Evolutionary conservation across 805 yeast genomes (phyloP), one percentile per base, ranked within the genome.

Genomic region (Clavispora asparagi): DNA sequence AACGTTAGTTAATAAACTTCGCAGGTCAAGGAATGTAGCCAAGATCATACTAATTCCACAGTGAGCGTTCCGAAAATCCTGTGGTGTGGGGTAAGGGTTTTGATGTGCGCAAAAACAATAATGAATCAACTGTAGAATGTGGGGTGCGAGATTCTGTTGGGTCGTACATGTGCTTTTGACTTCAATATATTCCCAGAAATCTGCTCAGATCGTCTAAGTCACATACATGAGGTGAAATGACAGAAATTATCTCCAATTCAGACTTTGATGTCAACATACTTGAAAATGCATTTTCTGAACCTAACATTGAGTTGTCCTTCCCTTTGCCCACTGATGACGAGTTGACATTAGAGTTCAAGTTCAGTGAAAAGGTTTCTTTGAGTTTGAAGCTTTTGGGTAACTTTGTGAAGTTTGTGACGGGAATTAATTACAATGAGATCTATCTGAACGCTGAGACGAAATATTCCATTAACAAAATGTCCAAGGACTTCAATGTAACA

Each of bases 271-370:
- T 71, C 48, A 71, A 71, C 50, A 60, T 71, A 42, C 59, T 71
- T 31, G 68, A 68, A 9, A 60, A 67, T 53, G 65, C 70, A 0
- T 55, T 62, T 14, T 41, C 51, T 1, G 35, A 51, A 2, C 74
- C 74, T 16, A 56, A 57, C 39, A 57, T 71, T 26, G 63, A 58
- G 6, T 57, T 70, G 10, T 50, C 65, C 10, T 68, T 70, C 47
- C 76, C 76, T 1, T 57, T 71, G 17, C 76, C 76, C 6, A 60
- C 60, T 11, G 73, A 68, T 49, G 50, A 60, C 33, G 66, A 62
- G 9, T 57, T 68, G 2, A 60, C 59, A 40, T 55, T 69, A 25
- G 51, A 57, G 13, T 43, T 67, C 11, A 61, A 59, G 7, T 65
- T 59, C 12, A 69, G 69, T 52, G 62, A 60, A 31, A 59, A 62